Base-by-base conservation (phyloP, 2,329 filamentous ascomycete species). In the Biscogniauxia marginata region DNA sequence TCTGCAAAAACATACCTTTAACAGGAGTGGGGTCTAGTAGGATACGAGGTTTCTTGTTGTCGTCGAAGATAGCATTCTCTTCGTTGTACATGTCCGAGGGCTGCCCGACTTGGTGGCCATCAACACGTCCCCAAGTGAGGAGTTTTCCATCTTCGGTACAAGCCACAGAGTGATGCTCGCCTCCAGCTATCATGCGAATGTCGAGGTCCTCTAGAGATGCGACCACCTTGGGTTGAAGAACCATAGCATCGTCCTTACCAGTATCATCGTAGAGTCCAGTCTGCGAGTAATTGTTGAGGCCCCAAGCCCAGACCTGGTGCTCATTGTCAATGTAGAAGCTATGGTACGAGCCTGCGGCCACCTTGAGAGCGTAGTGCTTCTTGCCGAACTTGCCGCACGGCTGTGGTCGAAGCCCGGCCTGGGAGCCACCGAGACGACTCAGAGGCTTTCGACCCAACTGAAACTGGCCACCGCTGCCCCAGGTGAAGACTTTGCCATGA, bases 401-500 rank as follows among this genome's bases (percentile, higher is more conserved):
- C 51, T 70, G 60, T 6, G 85, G 85, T 49, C 77, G 74, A 8
- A 71, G 65, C 5, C 65, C 66, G 8, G 63, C 63, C 22, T 55
- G 56, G n/a, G 64, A 55, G 3, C 65, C 64, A 45, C 60, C 61
- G 13, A 64, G 65, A 45, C 69, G 66, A 4, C 56, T 63, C 7
- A 77, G 75, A 1, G 85, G 86, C 63, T 86, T 81, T 63, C 87
- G 82, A 44, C 89, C 90, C 34, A 91, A 79, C 18, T 88, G 86
- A 56, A 84, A 85, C 65, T 91, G 87, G 62, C 91, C 88, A 69
- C 93, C 92, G 61, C 91, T 88, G 59, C 90, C 89, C 89, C 90
- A 93, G 25, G 89, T 89, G 56, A 85, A 79, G 67, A 93, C 77
- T 65, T 78, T 79, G 61, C 88, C 89, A 8, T 90, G 80, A 67